These are phyloP conservation scores for Thielaviopsis ethacetica DNA, from an alignment of 2,329 filamentous ascomycete genomes.

Conservation along the genomic window DNA sequence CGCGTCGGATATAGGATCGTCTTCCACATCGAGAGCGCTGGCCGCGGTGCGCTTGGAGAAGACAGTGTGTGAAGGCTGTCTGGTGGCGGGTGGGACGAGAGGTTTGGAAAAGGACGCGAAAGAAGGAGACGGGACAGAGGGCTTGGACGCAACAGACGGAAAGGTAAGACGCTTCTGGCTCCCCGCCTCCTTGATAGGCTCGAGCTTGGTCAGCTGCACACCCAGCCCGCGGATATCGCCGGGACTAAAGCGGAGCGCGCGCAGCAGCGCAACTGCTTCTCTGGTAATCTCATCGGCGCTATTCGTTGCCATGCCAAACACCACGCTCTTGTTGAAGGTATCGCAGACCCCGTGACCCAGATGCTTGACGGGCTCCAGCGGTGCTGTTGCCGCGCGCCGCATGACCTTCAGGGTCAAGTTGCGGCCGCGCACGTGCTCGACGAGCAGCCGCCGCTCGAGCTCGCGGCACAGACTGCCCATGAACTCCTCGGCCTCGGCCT, in stretches of 20 bases:
- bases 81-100: too few relatives aligned
- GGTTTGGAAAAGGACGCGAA: conserved; percentile 16
- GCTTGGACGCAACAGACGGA: conserved; percentile 25
- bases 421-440: conserved; percentile 72
- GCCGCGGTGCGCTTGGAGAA: conserved; percentile 11
- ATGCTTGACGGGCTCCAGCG: conserved; percentile 81
- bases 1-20: conserved; percentile 4
- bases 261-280: conserved; percentile 72
- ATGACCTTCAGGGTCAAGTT: conserved; percentile 92
- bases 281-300: conserved; percentile 53
- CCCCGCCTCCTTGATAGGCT: conserved; percentile 56
- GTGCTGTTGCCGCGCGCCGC: conserved; percentile 70
- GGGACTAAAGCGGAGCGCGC: conserved; percentile 67
- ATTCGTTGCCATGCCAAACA: conserved; percentile 74
- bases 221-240: conserved; percentile 88
- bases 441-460: conserved; percentile 60
- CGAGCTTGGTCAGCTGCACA: conserved; percentile 83
- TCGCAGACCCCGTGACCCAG: conserved; percentile 93
- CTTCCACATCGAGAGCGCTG: not conserved
- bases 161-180: conserved; percentile 72
- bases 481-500: conserved; percentile 88
- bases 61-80: too few relatives aligned
- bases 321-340: conserved; percentile 72
- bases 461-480: conserved; percentile 72
- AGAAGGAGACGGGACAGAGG: conserved; percentile 1